Evolutionary conservation across 257 asterid species (phyloP).

Genomic region (Verbascum thapsus): DNA sequence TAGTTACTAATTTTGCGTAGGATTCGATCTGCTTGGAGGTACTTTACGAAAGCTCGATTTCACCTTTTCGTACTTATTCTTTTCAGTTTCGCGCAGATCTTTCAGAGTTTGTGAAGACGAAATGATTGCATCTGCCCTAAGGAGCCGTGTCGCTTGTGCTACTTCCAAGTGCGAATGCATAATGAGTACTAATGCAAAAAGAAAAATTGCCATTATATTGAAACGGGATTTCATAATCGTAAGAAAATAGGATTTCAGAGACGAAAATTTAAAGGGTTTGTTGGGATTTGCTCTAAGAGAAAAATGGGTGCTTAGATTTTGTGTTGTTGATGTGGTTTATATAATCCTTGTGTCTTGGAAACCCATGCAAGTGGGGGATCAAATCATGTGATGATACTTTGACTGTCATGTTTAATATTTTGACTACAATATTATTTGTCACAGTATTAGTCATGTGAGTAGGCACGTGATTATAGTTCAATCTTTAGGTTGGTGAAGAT

Average conservation of each 20-base stretch:
- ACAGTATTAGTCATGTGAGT: slow-evolving; percentile 39
- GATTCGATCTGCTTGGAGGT: slow-evolving; percentile 50
- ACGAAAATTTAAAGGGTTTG: background rate
- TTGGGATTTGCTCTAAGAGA: no score
- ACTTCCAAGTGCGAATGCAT: slow-evolving; percentile 29
- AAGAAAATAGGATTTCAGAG: no score
- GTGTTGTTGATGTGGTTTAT: slow-evolving; percentile 13
- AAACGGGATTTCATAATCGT: slow-evolving; percentile 19
- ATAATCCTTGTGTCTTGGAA: slow-evolving; percentile 25
- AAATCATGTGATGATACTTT: slow-evolving; percentile 48
- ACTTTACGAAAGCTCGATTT: slow-evolving; percentile 39
- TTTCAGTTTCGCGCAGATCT: slow-evolving; percentile 25
- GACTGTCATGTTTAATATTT: slow-evolving; percentile 37
- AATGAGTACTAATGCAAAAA: slow-evolving; percentile 34
- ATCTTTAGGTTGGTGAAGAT: slow-evolving; percentile 18
- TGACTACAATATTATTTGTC: slow-evolving; percentile 26
- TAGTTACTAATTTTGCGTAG: slow-evolving; percentile 49
- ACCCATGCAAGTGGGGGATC: slow-evolving; percentile 41
- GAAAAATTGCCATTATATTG: slow-evolving; percentile 21
- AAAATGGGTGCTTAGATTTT: background rate
- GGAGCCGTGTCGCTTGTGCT: slow-evolving; percentile 33
- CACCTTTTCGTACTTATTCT: slow-evolving; percentile 35
- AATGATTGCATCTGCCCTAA: background rate
- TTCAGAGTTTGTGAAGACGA: slow-evolving; percentile 34
- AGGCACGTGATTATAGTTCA: slow-evolving; percentile 40